These are phyloP conservation scores for Pilatotrama ljubarskyi DNA, from an alignment of 768 basidiomycete genomes.

Conservation along the genomic window DNA sequence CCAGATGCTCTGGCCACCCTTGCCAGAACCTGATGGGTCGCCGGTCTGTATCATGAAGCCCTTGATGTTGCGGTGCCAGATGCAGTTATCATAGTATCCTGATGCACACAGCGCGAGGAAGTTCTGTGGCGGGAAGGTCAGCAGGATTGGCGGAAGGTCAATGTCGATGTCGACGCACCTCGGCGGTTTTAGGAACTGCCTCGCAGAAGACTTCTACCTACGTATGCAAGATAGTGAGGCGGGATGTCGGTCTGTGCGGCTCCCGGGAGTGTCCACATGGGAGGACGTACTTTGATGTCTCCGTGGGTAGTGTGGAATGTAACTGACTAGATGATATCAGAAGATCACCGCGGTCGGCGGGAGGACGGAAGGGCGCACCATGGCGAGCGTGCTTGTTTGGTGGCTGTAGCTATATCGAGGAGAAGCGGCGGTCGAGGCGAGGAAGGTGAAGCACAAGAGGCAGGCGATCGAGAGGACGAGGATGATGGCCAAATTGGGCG, in stretches of 20 bases:
- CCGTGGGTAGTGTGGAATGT: constrained; percentile 94
- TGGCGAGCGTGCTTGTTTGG: constrained; percentile 13
- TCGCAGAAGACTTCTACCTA: constrained; percentile 99
- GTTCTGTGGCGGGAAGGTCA: constrained; percentile 55
- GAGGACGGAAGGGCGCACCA: constrained; percentile 25
- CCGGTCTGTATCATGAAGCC: constrained; percentile 96
- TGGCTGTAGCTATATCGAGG: not conserved
- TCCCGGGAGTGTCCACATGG: not conserved
- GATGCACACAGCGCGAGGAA: constrained; percentile 94
- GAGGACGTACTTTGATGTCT: constrained; percentile 77
- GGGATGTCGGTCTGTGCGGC: not conserved
- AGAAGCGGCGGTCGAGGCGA: not conserved
- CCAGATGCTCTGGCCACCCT: constrained; percentile 97
- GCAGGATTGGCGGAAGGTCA: not conserved
- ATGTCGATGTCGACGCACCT: constrained; percentile 49
- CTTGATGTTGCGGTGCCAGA: constrained; percentile 95
- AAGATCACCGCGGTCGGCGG: not conserved
- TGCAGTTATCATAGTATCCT: constrained; percentile 77
- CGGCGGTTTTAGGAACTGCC: constrained; percentile 91
- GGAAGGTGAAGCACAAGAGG: not conserved
- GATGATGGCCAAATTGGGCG: not conserved
- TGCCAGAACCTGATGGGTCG: constrained; percentile 87
- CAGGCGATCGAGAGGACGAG: not conserved
- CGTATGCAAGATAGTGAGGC: constrained; percentile 43
- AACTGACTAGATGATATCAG: constrained; percentile 60